Evolutionary conservation across 1,139 yeast species (phyloP), one percentile per base, ranked within the genome.

Genomic region (Protomyces inundatus): DNA sequence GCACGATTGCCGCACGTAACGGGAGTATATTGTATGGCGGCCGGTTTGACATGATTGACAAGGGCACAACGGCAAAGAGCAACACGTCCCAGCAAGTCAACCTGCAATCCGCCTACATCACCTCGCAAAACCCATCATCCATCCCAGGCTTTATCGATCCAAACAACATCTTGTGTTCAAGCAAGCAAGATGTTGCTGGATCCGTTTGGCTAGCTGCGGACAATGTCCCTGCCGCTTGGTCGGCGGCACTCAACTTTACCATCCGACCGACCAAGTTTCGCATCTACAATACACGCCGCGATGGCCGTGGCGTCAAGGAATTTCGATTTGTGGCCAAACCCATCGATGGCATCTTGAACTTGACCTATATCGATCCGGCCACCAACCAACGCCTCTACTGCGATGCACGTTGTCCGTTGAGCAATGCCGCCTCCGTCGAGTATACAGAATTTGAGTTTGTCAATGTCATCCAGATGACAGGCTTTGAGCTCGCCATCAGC

Each of bases 281-380:
- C 66, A 73, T 93, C 6, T 88, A 84, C 72, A 84, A 89, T 67
- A 70, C 77, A 1, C 75, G 77, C 10, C 77, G 79, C 6, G 79
- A 79, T 46, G 77, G 80, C 60, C 76, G 78, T 55, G 86, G 88
- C 7, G 83, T 88, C 3, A 80, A 85, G 65, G 69, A 81, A 6
- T 91, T 90, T 74, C 81, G 97, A 71, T 78, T 93, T 30, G 77
- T 87, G 60, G 84, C 97, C 0, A 78, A 82, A 65, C 98, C 98
- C 0, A 82, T 90, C 54, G 82, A 86, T 69, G 91, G 98, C 69
- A 91, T 91, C 68, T 88, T 93, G 96, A 93, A 93, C 73, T 76
- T 93, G 69, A 85, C 96, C 0, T 93, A 90, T 71, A 77, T 87
- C 42, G 95, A 91, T 72, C 95, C 96, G 2, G 69, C 73, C 1